Evolutionary conservation across 2,329 filamentous ascomycete species (phyloP).

Genomic region (Ceratocystis ficicola): DNA sequence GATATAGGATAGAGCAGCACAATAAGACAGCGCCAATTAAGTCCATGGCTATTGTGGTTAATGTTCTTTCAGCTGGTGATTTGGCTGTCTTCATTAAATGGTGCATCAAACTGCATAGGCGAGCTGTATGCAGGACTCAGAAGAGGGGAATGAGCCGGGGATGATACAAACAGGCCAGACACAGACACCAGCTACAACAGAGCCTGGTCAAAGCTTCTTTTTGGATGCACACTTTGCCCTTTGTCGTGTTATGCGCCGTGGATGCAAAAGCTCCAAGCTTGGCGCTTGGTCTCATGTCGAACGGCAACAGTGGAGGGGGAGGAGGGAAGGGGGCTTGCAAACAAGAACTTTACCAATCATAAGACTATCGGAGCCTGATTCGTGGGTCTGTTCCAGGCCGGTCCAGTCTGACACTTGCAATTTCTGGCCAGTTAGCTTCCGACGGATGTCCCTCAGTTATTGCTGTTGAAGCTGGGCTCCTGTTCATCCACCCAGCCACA

Average conservation of each 20-base stretch:
- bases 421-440: background rate
- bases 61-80: too few species aligned
- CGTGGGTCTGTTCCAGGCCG: background rate
- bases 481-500: background rate
- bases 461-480: background rate
- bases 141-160: background rate
- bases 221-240: background rate
- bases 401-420: background rate
- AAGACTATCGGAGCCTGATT: background rate
- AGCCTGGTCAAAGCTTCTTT: slow-evolving; percentile 2
- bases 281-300: slow-evolving; percentile 10
- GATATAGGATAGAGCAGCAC: too few species aligned
- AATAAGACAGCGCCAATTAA: too few species aligned
- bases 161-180: background rate
- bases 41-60: too few species aligned
- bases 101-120: background rate
- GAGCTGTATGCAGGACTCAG: background rate
- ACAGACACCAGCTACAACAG: background rate
- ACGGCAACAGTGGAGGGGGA: background rate
- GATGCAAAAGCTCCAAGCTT: slow-evolving; percentile 8
- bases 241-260: slow-evolving; percentile 1
- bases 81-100: background rate
- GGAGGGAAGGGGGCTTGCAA: background rate
- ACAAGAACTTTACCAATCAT: background rate
- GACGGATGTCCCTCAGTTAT: background rate